Percentiles rank a stretch among this genome's conserved stretches.
Evolutionary conservation across 2,329 filamentous ascomycete genomes (phyloP).

Genomic region (Colletotrichum sp.): DNA sequence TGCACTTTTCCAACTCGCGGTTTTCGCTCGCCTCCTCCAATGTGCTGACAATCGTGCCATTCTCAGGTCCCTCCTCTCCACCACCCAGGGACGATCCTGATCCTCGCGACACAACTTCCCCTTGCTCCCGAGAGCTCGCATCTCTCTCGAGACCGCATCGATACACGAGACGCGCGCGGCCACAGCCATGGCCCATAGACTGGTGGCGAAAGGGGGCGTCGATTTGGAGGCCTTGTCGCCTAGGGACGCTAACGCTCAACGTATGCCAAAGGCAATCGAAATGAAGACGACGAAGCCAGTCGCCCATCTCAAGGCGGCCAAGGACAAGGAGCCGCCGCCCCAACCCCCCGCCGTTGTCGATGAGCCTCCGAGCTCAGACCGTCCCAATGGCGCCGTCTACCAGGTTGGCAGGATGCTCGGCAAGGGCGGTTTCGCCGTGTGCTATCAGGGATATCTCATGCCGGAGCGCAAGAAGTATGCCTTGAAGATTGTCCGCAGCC

Average conservation of each 20-base stretch:
- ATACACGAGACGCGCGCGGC: not conserved
- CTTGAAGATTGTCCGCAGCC: constrained; percentile 82
- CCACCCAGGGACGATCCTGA: not conserved
- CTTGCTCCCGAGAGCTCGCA: not conserved
- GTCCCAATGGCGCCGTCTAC: constrained; percentile 73
- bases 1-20: not conserved
- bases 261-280: constrained; percentile 50
- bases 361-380: constrained; percentile 71
- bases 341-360: constrained; percentile 64
- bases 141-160: not conserved
- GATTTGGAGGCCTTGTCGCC: constrained; percentile 69
- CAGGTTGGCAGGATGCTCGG: constrained; percentile 76
- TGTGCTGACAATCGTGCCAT: constrained; percentile 1
- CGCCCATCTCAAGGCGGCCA: constrained; percentile 58
- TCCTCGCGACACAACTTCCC: not conserved
- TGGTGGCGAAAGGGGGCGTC: constrained; percentile 52
- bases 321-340: constrained; percentile 70
- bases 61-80: not conserved
- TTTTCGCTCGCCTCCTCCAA: not conserved
- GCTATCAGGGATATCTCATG: constrained; percentile 72
- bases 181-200: constrained; percentile 49
- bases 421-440: constrained; percentile 84
- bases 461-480: constrained; percentile 72
- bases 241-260: constrained; percentile 66
- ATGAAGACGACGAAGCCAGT: constrained; percentile 48